These are phyloP conservation scores for Amesomyces nigricolor DNA, from an alignment of 2,329 filamentous ascomycete species.

Conservation along the genomic window DNA sequence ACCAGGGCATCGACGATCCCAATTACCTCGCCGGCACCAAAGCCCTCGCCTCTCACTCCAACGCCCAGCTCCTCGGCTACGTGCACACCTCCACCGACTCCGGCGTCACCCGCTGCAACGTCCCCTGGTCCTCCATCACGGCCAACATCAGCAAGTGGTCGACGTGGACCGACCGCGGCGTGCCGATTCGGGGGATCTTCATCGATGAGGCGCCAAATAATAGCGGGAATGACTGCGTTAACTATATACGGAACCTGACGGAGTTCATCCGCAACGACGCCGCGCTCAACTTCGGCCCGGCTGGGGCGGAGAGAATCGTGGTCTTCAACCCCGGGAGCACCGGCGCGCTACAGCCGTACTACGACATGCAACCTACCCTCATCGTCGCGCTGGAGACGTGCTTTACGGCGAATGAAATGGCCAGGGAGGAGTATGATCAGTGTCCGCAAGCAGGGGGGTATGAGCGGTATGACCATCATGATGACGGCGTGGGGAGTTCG, in stretches of 20 bases:
- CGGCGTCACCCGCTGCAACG: constrained; percentile 14
- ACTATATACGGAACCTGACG: constrained; percentile 15
- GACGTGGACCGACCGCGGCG: constrained; percentile 1
- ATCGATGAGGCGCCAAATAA: constrained; percentile 15
- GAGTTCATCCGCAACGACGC: constrained; percentile 12
- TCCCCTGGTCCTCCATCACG: neutral
- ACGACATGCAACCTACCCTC: constrained; percentile 8
- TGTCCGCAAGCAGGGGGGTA: neutral
- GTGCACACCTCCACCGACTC: constrained; percentile 14
- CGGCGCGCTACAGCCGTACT: constrained; percentile 5
- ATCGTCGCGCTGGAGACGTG: constrained; percentile 16
- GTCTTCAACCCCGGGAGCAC: constrained; percentile 15
- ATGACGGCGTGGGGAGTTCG: constrained; percentile 1
- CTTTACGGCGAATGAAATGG: neutral
- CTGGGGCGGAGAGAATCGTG: neutral
- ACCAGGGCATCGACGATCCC: constrained; percentile 6
- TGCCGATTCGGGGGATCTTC: constrained; percentile 14
- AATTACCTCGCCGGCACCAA: constrained; percentile 9
- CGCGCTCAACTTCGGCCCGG: neutral
- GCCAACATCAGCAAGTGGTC: constrained; percentile 12
- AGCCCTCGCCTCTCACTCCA: constrained; percentile 5
- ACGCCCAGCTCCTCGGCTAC: constrained; percentile 14
- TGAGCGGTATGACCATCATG: constrained; percentile 12
- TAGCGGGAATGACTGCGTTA: constrained; percentile 10
- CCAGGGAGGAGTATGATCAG: constrained; percentile 7